Percentiles rank a stretch among this genome's conserved stretches.
phyloP scores from a whole-genome alignment of 306 rosid genomes.

The Mimosa bimucronata region DNA sequence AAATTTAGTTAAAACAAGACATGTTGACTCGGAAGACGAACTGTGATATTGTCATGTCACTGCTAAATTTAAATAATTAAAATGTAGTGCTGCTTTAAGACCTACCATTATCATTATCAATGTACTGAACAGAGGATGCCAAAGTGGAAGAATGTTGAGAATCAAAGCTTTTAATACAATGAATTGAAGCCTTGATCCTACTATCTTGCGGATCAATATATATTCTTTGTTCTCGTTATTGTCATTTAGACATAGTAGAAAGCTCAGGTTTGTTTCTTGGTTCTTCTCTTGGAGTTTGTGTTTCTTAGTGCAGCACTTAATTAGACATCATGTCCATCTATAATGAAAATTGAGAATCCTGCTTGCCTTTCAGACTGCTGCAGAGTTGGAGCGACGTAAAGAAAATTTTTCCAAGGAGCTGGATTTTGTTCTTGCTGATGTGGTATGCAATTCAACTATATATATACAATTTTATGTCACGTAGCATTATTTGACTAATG shows the following conservation, averaged over 20 bases:
- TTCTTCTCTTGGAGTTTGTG: conserved; percentile 10
- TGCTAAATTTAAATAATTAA: background rate
- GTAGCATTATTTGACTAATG: background rate
- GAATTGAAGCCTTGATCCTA: conserved; percentile 3
- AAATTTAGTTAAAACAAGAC: background rate
- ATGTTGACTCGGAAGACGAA: background rate
- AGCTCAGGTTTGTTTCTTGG: conserved; percentile 26
- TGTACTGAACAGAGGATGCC: conserved; percentile 19
- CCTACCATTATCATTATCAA: background rate
- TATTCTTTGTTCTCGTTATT: conserved; percentile 3
- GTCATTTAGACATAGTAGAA: conserved; percentile 3
- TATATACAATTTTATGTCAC: background rate
- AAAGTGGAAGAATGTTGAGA: background rate
- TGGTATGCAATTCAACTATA: conserved; percentile 59
- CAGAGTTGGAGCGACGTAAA: conserved; percentile 82
- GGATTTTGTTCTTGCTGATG: conserved; percentile 93
- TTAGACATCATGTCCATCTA: conserved; percentile 11
- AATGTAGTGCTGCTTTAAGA: background rate
- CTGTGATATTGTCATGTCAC: background rate
- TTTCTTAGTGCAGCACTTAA: conserved; percentile 13
- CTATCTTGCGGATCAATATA: conserved; percentile 7
- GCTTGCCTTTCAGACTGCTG: conserved; percentile 70
- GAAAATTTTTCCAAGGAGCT: conserved; percentile 87
- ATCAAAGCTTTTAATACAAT: conserved; percentile 6
- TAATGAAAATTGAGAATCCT: conserved; percentile 31